Base-by-base conservation (phyloP, 164 flowering plant genomes). In the Stephania yunnanensis region DNA sequence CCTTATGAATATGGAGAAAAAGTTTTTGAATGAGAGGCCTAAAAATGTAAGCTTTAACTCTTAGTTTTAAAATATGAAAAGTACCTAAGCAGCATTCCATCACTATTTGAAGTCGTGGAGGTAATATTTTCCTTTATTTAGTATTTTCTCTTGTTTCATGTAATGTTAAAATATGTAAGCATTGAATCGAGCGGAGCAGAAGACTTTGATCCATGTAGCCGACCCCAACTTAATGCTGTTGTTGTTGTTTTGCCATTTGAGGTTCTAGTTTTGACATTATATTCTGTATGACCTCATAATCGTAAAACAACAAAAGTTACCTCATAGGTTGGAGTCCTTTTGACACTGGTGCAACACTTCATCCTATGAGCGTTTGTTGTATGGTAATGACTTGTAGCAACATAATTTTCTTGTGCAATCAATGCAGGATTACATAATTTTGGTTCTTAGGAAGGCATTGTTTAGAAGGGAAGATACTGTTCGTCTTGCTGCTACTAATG, bases 391-490 rank as follows among this genome's bases (percentile, higher is more conserved):
- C 58, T 15, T 2, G 29, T 63, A 42, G n/a, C 53, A 75, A 31
- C 2, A 45, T 61, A 20, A 58, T 12, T 53, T 36, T 31, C 50
- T 68, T 68, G 46, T 52, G 22, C 42, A 75, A 75, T 6, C 48
- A 68, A 64, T 78, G 78, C 87, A 93, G 98, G 89, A 88, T 75
- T 93, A 93, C 71, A 85, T 72, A 63, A 85, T 93, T 73, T 85
- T 93, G 84, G 95, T 91, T 53, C 77, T 88, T 61, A 81, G 96
- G 19, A 93, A 93, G 83, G 98, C 98, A 74, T 84, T 91, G 90
- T 91, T 91, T 76, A 88, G 89, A 77, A 83, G 87, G 79, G 98
- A 93, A 85, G 91, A 87, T 69, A 36, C 83, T 61, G 86, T 91
- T 76, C 93, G 94, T 73, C 67, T 86, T 73, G 91, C 96, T 78